These are phyloP conservation scores for Tetramitus jugosus DNA, from an alignment of 208 protist species.

Conservation along the genomic window DNA sequence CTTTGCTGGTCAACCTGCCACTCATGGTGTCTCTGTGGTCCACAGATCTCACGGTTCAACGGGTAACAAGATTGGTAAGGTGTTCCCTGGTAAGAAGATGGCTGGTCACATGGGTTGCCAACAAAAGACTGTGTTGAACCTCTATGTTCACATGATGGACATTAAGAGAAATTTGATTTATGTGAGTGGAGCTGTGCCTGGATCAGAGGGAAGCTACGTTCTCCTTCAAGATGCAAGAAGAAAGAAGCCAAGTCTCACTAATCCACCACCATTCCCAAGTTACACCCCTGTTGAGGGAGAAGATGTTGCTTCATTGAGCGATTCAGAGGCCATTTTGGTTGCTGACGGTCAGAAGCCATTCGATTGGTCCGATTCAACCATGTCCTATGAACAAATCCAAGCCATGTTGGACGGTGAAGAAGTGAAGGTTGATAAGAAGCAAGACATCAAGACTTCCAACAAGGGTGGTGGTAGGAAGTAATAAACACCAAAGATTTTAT, in stretches of 20 bases:
- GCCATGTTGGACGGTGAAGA: no score
- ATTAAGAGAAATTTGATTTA: not conserved
- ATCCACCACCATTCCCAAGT: not conserved
- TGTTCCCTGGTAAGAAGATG: constrained; percentile 58
- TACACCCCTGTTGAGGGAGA: not conserved
- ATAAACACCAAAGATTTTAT: no score
- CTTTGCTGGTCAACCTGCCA: constrained; percentile 73
- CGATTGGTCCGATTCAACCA: no score
- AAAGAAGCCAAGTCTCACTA: not conserved
- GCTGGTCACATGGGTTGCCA: constrained; percentile 46
- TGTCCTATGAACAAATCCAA: no score
- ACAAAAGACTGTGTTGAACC: constrained; percentile 31
- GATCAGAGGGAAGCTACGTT: not conserved
- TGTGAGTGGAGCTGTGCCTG: constrained; percentile 10
- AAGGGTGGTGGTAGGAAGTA: no score
- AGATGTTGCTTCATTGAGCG: not conserved
- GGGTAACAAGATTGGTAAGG: constrained; percentile 35
- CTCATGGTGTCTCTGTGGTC: constrained; percentile 42
- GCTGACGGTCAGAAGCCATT: no score
- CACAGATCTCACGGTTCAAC: constrained; percentile 41
- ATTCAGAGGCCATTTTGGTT: no score
- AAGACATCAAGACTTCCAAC: no score
- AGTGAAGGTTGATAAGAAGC: no score
- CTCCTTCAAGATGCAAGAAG: constrained; percentile 12
- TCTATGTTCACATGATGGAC: constrained; percentile 31